These are phyloP conservation scores for Kazachstania martiniae DNA, from an alignment of 805 yeast species.

Conservation along the genomic window DNA sequence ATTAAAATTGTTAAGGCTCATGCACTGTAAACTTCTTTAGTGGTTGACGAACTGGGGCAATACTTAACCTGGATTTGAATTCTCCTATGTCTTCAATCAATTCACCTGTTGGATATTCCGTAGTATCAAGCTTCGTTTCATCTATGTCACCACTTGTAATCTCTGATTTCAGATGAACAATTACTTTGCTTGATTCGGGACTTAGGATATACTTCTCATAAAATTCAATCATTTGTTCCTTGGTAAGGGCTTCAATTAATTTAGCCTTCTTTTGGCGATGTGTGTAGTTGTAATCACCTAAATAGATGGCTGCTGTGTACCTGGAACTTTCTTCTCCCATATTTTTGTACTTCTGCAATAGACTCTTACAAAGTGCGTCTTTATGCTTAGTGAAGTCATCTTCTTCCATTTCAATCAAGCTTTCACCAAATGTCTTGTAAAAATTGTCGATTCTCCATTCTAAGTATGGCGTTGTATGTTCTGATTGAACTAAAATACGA, in stretches of 20 bases:
- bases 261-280: slow-evolving; percentile 47
- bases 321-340: slow-evolving; percentile 62
- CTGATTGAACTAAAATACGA: slow-evolving; percentile 75
- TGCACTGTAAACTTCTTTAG: slow-evolving; percentile 22
- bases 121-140: slow-evolving; percentile 15
- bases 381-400: slow-evolving; percentile 63
- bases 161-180: slow-evolving; percentile 54
- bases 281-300: slow-evolving; percentile 72
- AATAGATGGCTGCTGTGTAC: slow-evolving; percentile 55
- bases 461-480: slow-evolving; percentile 60
- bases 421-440: slow-evolving; percentile 36
- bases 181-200: slow-evolving; percentile 32
- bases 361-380: slow-evolving; percentile 52
- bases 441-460: slow-evolving; percentile 69
- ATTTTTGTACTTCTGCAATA: slow-evolving; percentile 64
- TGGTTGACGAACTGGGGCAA: slow-evolving; percentile 59
- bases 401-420: slow-evolving; percentile 41
- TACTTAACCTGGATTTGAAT: slow-evolving; percentile 43
- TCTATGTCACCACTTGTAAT: slow-evolving; percentile 15
- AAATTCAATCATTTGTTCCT: slow-evolving; percentile 46
- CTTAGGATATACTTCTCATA: slow-evolving; percentile 36
- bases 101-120: slow-evolving; percentile 39
- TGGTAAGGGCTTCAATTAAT: slow-evolving; percentile 40
- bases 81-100: slow-evolving; percentile 35
- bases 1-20: too few relatives aligned